Base-by-base conservation (phyloP, 1,139 yeast genomes). In the Hanseniaspora uvarum region DNA sequence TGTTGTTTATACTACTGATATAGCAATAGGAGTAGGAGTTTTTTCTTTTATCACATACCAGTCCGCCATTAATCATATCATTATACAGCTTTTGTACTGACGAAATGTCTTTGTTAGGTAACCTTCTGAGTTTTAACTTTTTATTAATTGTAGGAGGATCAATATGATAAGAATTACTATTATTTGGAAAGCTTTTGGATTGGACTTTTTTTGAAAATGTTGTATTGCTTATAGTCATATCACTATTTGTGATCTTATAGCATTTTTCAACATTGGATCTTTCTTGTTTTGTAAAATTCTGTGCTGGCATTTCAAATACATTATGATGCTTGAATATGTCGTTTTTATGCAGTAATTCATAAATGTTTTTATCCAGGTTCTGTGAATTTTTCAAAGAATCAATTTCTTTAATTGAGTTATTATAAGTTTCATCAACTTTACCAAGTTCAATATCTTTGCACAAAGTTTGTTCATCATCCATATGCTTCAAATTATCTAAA, bases 381-480 rank as follows among this genome's bases (percentile, higher is more conserved):
- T 39, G 31, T 23, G 24, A 7, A n/a, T 23, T 24, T 14, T 24
- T 39, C 5, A 6, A 30, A 6, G 11, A 4, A 4, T 30, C 4
- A 7, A 39, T 14, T 6, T 23, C 30, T 24, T 39, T 39, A 1
- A 30, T 30, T 10, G 34, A 28, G 7, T 18, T 19, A 10, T 41
- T 34, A 41, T 8, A 4, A 10, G 23, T 28, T 10, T 11, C 19
- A 41, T 41, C 11, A 12, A 41, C 16, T 7, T 41, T 34, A 16
- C 46, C 46, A 28, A 41, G 46, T 18, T 41, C 46, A 16, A 41
- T 30, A 41, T 41, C 46, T 8, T 26, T 30, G 26, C 16, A 16
- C 2, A 41, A 4, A 18, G 26, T 19, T 16, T 26, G 16, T 5
- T 41, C 46, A n/a, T 24, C 26, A 18, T 26, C 23, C 2, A 14